Percentiles rank a stretch among this genome's conserved stretches.
phyloP scores from a whole-genome alignment of 257 asterid genomes.

The Jaltomata sinuosa region DNA sequence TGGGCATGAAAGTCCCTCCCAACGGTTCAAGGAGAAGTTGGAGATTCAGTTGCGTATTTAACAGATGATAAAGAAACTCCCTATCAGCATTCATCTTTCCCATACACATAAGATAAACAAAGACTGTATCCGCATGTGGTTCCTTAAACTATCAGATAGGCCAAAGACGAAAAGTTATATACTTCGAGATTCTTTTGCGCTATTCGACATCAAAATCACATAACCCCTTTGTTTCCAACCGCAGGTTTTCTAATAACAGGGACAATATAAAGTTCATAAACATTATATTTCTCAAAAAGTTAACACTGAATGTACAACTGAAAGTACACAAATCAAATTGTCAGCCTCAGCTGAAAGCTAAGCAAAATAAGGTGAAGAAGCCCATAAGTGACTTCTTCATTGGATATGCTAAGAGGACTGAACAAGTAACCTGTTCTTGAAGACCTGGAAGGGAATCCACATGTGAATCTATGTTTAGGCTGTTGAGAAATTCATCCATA shows the following conservation, averaged over 20 bases:
- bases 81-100: neutral
- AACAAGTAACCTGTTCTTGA: conserved; percentile 65
- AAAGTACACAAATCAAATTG: neutral
- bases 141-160: neutral
- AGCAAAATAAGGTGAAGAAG: neutral
- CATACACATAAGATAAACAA: neutral
- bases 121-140: neutral
- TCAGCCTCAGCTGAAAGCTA: neutral
- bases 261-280: neutral
- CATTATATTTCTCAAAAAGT: neutral
- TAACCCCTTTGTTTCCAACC: neutral
- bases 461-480: conserved; percentile 47
- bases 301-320: neutral
- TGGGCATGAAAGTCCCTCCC: neutral
- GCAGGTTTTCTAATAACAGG: neutral
- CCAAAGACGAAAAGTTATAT: neutral
- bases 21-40: neutral
- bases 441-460: conserved; percentile 68
- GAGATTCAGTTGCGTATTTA: neutral
- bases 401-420: neutral
- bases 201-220: neutral
- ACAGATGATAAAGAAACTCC: neutral
- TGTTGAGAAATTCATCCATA: conserved; percentile 42
- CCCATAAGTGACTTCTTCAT: neutral
- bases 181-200: neutral